Evolutionary conservation across 805 yeast genomes (phyloP).

Genomic region (Candida odintsovae): DNA sequence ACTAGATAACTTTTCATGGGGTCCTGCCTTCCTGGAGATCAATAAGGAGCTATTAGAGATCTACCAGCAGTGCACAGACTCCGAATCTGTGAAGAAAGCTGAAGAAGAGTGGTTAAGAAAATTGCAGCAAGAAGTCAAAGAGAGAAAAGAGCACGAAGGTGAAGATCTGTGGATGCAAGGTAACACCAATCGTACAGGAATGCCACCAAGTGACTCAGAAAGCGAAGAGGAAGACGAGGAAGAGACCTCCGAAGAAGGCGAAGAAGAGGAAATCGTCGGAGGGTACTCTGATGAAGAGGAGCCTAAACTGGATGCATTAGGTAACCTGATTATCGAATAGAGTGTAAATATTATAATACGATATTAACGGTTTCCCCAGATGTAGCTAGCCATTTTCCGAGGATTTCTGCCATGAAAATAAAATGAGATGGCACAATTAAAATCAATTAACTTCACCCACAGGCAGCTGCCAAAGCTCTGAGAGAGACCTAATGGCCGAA

Average conservation of each 20-base stretch:
- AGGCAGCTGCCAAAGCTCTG: neutral
- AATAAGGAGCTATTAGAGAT: constrained; percentile 72
- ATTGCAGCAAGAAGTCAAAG: constrained; percentile 60
- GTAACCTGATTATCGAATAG: constrained; percentile 8
- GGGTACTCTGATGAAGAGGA: constrained; percentile 14
- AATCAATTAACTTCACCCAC: neutral
- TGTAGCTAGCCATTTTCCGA: neutral
- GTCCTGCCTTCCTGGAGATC: constrained; percentile 76
- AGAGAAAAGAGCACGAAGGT: constrained; percentile 48
- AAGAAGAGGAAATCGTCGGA: constrained; percentile 8
- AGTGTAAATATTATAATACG: neutral
- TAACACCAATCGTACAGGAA: constrained; percentile 53
- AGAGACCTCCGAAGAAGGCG: constrained; percentile 6
- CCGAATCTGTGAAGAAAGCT: constrained; percentile 63
- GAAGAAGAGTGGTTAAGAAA: constrained; percentile 70
- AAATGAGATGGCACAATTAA: neutral
- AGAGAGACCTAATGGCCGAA: neutral
- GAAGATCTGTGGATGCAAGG: constrained; percentile 77
- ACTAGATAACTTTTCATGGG: constrained; percentile 86
- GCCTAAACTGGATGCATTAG: constrained; percentile 17
- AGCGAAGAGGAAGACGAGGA: constrained; percentile 15
- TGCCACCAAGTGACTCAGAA: constrained; percentile 21
- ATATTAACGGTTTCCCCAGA: neutral
- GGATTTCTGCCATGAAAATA: neutral
- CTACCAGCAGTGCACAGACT: constrained; percentile 77